Evolutionary conservation across 1,284 basidiomycete species (phyloP).

Genomic region (Moesziomyces antarcticus): DNA sequence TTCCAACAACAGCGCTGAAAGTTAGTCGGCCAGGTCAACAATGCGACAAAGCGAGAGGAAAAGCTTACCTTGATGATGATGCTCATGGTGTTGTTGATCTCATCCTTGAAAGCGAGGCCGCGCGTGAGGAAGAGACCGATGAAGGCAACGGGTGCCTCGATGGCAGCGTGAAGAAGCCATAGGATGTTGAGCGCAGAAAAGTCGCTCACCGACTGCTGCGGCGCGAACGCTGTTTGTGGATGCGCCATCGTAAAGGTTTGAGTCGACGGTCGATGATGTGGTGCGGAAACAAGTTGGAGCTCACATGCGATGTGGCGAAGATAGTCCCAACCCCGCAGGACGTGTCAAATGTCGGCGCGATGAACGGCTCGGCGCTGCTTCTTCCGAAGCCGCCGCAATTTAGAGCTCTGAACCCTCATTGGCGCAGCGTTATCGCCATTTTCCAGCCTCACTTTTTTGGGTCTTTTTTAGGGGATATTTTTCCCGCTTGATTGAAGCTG

Average conservation of each 20-base stretch:
- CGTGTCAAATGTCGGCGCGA: neutral
- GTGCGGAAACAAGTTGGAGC: too few relatives aligned
- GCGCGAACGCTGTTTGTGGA: slow-evolving; percentile 40
- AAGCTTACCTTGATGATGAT: slow-evolving; percentile 77
- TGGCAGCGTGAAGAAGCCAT: slow-evolving; percentile 80
- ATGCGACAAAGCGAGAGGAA: slow-evolving; percentile 1
- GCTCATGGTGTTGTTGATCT: slow-evolving; percentile 81
- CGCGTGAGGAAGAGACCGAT: slow-evolving; percentile 77
- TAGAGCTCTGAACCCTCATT: neutral
- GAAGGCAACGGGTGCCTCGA: slow-evolving; percentile 79
- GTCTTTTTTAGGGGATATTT: too few relatives aligned
- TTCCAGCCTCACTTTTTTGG: too few relatives aligned
- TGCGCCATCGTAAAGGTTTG: slow-evolving; percentile 27
- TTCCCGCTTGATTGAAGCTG: too few relatives aligned
- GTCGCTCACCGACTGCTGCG: slow-evolving; percentile 6
- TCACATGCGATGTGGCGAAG: too few relatives aligned
- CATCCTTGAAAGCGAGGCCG: slow-evolving; percentile 75
- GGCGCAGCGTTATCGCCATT: neutral
- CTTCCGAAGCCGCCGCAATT: neutral
- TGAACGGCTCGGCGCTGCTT: slow-evolving; percentile 11
- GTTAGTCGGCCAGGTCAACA: neutral
- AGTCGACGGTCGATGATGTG: neutral
- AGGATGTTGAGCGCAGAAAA: slow-evolving; percentile 65
- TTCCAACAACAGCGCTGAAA: too few relatives aligned
- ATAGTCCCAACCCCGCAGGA: neutral